A percentile compares a stretch with the other conserved stretches of the same genome.
Conservation (phyloP, 495 filamentous ascomycete species). For the Entonaema liquescens region DNA sequence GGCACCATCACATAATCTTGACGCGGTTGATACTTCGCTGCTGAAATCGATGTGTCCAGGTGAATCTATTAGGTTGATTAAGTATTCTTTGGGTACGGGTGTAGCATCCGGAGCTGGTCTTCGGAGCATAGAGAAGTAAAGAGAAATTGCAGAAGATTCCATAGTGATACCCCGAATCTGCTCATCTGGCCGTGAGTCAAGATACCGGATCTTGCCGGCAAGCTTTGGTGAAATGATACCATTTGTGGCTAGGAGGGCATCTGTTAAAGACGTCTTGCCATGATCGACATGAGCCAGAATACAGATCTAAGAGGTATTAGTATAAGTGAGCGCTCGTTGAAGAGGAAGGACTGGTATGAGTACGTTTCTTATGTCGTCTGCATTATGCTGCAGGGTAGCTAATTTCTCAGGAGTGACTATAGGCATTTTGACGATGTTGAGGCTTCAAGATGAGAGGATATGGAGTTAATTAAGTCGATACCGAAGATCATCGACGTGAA, state of each 20-base stretch:
- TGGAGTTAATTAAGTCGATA: background rate
- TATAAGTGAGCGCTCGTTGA: slow-evolving; percentile 43
- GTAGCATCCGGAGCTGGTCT: slow-evolving; percentile 71
- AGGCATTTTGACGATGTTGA: slow-evolving; percentile 69
- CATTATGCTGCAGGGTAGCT: slow-evolving; percentile 81
- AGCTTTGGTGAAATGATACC: slow-evolving; percentile 98
- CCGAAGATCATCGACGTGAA: background rate
- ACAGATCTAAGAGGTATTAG: slow-evolving; percentile 75
- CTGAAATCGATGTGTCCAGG: slow-evolving; percentile 99
- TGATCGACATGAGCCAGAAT: slow-evolving; percentile 98
- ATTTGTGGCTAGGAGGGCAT: slow-evolving; percentile 97
- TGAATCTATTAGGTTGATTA: slow-evolving; percentile 98
- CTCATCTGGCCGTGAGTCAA: slow-evolving; percentile 96
- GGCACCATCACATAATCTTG: slow-evolving; percentile 92
- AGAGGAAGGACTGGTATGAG: slow-evolving; percentile 52
- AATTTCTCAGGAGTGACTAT: slow-evolving; percentile 88
- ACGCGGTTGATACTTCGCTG: slow-evolving; percentile 96
- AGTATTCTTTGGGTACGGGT: slow-evolving; percentile 82
- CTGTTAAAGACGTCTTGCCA: slow-evolving; percentile 97
- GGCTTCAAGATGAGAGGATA: background rate
- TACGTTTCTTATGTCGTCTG: slow-evolving; percentile 90
- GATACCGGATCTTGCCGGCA: slow-evolving; percentile 96
- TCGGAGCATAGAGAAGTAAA: slow-evolving; percentile 90
- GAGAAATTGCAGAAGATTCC: slow-evolving; percentile 97
- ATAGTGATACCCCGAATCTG: slow-evolving; percentile 98